Evolutionary conservation across 306 rosid genomes (phyloP).

Genomic region (Corylus heterophylla): DNA sequence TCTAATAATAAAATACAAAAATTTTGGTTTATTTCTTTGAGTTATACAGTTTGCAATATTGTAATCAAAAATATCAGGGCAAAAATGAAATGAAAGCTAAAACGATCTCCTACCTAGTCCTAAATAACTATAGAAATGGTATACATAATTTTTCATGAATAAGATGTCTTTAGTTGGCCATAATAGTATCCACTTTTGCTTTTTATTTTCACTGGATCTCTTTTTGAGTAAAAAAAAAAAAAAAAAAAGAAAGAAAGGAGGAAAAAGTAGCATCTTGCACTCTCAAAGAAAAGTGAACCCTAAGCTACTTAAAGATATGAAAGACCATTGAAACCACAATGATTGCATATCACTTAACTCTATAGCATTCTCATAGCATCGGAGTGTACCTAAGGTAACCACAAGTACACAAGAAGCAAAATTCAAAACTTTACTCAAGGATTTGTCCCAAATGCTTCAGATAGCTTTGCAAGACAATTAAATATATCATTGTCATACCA

Average conservation of each 20-base stretch:
- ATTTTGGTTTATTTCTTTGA: not conserved
- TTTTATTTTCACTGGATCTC: not conserved
- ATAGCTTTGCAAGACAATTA: constrained; percentile 17
- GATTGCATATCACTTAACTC: not conserved
- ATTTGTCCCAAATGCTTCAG: not conserved
- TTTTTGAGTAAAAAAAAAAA: not conserved
- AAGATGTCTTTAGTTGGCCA: not conserved
- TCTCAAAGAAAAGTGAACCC: not conserved
- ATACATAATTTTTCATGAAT: too few species aligned
- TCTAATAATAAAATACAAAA: not conserved
- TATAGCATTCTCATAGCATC: not conserved
- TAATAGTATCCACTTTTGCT: not conserved
- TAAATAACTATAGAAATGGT: too few species aligned
- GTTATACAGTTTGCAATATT: not conserved
- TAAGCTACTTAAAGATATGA: not conserved
- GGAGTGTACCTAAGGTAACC: constrained; percentile 11
- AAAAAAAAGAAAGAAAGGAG: not conserved
- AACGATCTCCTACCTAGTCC: too few species aligned
- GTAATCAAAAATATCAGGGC: not conserved
- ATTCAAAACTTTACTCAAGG: constrained; percentile 11
- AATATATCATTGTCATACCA: constrained; percentile 49
- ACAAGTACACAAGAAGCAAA: constrained; percentile 5
- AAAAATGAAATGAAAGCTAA: too few species aligned
- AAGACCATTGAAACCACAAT: not conserved
- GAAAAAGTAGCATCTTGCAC: not conserved